These are phyloP conservation scores for Pseudoscleropodium purum DNA, from an alignment of 225 moss, liverwort and hornwort genomes.

Conservation along the genomic window DNA sequence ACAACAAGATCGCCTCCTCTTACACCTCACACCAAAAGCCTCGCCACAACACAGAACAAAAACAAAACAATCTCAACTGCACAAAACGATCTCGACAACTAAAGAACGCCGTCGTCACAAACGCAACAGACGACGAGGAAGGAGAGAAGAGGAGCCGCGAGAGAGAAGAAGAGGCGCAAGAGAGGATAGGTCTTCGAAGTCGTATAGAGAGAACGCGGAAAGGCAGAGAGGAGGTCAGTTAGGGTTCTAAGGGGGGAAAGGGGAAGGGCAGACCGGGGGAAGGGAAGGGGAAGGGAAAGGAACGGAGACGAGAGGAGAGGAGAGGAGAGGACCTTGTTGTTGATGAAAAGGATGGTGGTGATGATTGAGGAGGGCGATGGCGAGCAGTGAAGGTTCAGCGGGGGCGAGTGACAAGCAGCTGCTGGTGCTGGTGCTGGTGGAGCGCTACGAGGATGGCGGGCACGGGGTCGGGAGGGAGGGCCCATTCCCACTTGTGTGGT, in stretches of 20 bases:
- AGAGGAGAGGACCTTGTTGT: not conserved
- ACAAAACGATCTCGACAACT: not conserved
- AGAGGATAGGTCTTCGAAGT: not conserved
- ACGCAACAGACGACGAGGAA: not conserved
- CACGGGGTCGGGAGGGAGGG: constrained; percentile 28
- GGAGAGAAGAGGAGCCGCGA: not conserved
- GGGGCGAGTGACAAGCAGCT: not conserved
- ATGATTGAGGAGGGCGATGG: constrained; percentile 10
- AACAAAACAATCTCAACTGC: not conserved
- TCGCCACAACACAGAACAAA: not conserved
- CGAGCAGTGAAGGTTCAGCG: not conserved
- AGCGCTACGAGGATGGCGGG: constrained; percentile 24
- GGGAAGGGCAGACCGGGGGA: not conserved
- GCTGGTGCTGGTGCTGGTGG: not conserved
- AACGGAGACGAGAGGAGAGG: not conserved
- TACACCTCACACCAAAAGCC: not conserved
- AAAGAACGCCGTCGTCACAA: not conserved
- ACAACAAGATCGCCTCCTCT: not conserved
- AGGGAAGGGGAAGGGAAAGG: not conserved
- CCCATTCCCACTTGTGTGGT: constrained; percentile 41
- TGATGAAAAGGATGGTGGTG: constrained; percentile 13
- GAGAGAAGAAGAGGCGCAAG: not conserved
- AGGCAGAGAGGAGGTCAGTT: not conserved
- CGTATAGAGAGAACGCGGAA: not conserved
- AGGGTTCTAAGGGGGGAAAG: not conserved